These are phyloP conservation scores for Pontederia crassipes DNA, from an alignment of 176 grass and related monocot genomes.

Conservation along the genomic window DNA sequence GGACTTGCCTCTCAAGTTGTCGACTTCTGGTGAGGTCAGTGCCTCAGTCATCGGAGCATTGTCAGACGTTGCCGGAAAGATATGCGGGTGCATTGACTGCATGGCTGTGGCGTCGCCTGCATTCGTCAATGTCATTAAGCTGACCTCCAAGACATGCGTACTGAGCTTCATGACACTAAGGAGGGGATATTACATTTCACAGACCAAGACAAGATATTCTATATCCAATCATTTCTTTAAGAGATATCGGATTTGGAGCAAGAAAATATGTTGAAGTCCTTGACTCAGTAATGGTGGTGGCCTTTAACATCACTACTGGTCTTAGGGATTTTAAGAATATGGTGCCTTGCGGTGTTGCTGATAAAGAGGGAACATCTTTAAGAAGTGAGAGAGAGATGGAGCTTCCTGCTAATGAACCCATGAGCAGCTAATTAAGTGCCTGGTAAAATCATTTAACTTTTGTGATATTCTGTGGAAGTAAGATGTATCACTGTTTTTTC, in stretches of 20 bases:
- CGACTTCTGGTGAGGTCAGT: too few species aligned
- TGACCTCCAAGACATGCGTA: too few species aligned
- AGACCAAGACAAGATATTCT: constrained; percentile 73
- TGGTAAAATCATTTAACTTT: constrained; percentile 39
- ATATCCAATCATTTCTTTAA: constrained; percentile 63
- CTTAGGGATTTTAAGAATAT: constrained; percentile 55
- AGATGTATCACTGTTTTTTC: background rate
- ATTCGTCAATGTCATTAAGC: too few species aligned
- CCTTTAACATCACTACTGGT: constrained; percentile 69
- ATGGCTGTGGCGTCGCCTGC: too few species aligned
- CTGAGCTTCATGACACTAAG: too few species aligned
- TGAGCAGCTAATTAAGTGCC: constrained; percentile 56
- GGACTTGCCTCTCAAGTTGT: too few species aligned
- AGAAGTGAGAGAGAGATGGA: constrained; percentile 40
- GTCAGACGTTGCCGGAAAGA: too few species aligned
- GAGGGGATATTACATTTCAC: background rate
- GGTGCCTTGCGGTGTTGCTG: constrained; percentile 68
- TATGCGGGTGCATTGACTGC: too few species aligned
- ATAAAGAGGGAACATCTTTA: constrained; percentile 69
- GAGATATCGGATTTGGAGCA: constrained; percentile 50
- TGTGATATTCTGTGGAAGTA: constrained; percentile 2
- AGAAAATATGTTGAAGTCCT: constrained; percentile 81
- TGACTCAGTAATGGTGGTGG: constrained; percentile 71
- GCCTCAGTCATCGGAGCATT: too few species aligned
- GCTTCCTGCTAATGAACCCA: constrained; percentile 58